Conservation (phyloP, 2,329 filamentous ascomycete species). For the Fusarium tanahbumbuense region DNA sequence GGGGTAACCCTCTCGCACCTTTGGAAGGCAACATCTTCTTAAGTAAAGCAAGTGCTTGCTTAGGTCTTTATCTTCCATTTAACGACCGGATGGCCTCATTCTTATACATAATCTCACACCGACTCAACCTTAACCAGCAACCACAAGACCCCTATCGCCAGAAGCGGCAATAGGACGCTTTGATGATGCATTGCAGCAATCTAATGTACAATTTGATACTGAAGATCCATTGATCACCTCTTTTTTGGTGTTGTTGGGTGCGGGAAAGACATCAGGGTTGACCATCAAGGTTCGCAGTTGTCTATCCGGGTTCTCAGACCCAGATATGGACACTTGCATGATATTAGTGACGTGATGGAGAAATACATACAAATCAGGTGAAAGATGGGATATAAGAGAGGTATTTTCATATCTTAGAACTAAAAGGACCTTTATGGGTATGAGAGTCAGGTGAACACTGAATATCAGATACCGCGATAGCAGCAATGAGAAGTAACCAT, state of each 20-base stretch:
- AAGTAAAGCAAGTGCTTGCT: slow-evolving; percentile 3
- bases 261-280: slow-evolving; percentile 44
- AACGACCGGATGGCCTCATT: slow-evolving; percentile 20
- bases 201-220: slow-evolving; percentile 5
- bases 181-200: slow-evolving; percentile 21
- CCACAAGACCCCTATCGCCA: slow-evolving; percentile 1
- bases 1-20: background rate
- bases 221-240: background rate
- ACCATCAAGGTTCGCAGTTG: slow-evolving; percentile 43
- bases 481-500: background rate
- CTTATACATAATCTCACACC: slow-evolving; percentile 32
- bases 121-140: slow-evolving; percentile 19
- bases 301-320: slow-evolving; percentile 45
- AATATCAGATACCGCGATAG: background rate
- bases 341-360: slow-evolving; percentile 13
- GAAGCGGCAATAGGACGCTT: slow-evolving; percentile 5
- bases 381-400: too few species aligned
- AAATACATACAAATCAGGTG: background rate
- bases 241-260: slow-evolving; percentile 19
- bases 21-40: background rate
- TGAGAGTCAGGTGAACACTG: background rate
- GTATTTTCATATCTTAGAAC: slow-evolving; percentile 8
- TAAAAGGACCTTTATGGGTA: slow-evolving; percentile 18
- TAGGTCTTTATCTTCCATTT: background rate
- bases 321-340: slow-evolving; percentile 3